Evolutionary conservation across 116 monocot species (phyloP).

Genomic region (Trichopus zeylanicus): DNA sequence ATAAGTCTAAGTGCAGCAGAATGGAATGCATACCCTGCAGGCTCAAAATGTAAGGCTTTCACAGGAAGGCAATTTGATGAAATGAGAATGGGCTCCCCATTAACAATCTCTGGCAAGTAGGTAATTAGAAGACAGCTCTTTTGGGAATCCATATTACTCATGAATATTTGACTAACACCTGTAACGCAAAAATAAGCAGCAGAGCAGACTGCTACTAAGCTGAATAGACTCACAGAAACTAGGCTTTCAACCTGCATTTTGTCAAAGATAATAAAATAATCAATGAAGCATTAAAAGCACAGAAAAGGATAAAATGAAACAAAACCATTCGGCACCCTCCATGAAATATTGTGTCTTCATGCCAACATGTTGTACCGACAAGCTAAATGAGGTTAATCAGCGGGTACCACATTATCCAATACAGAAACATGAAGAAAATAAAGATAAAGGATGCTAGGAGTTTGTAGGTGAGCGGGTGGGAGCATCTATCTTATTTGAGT

Average conservation of each 20-base stretch:
- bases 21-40: constrained; percentile 93
- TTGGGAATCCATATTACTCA: constrained; percentile 8
- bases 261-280: no score
- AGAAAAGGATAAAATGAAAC: neutral
- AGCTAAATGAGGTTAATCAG: neutral
- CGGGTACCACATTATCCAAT: no score
- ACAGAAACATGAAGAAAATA: no score
- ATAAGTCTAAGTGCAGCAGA: constrained; percentile 52
- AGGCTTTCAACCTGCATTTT: no score
- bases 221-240: no score
- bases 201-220: neutral
- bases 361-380: neutral
- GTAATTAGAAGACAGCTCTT: constrained; percentile 34
- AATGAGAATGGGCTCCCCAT: constrained; percentile 48
- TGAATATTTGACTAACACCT: neutral
- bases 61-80: constrained; percentile 76
- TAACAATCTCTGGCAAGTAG: constrained; percentile 62
- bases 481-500: no score
- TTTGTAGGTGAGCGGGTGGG: no score
- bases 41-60: constrained; percentile 65
- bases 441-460: no score
- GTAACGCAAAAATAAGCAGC: neutral
- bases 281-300: no score
- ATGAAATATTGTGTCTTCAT: neutral
- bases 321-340: neutral